A percentile compares a stretch with the other conserved stretches of the same genome.
Conservation (phyloP, 768 basidiomycete genomes). For the Leccinum pellstonianum region DNA sequence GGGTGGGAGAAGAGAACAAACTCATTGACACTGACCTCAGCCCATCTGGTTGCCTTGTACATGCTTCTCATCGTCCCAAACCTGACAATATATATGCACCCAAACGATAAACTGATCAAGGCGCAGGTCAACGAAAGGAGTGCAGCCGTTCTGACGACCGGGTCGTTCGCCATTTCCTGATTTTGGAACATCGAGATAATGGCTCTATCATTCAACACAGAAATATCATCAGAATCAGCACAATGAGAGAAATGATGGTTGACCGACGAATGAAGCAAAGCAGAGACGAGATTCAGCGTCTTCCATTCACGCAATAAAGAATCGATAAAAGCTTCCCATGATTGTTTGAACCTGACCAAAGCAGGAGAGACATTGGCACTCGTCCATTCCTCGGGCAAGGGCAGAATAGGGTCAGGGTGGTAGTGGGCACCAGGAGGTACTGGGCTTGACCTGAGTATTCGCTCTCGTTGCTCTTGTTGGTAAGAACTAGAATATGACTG, state of each 20-base stretch:
- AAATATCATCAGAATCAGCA: neutral
- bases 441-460: conserved; percentile 23
- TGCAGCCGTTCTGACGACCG: conserved; percentile 59
- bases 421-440: conserved; percentile 28
- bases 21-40: conserved; percentile 46
- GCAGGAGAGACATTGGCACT: conserved; percentile 55
- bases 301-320: conserved; percentile 75
- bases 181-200: conserved; percentile 70
- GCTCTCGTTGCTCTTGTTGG: conserved; percentile 16
- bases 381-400: conserved; percentile 56
- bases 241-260: neutral
- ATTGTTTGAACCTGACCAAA: conserved; percentile 56
- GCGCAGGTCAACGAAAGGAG: conserved; percentile 65
- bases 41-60: conserved; percentile 70
- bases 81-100: conserved; percentile 70
- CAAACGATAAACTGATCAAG: conserved; percentile 69
- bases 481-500: conserved; percentile 29
- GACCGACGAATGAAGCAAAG: conserved; percentile 51
- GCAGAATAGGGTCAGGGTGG: conserved; percentile 30
- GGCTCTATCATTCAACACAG: conserved; percentile 40
- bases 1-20: neutral
- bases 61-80: conserved; percentile 74
- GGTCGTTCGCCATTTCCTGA: conserved; percentile 50
- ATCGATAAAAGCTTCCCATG: conserved; percentile 74
- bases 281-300: conserved; percentile 72